Conservation (phyloP, 2,329 filamentous ascomycete species). For the Arthrobotrys conoides region DNA sequence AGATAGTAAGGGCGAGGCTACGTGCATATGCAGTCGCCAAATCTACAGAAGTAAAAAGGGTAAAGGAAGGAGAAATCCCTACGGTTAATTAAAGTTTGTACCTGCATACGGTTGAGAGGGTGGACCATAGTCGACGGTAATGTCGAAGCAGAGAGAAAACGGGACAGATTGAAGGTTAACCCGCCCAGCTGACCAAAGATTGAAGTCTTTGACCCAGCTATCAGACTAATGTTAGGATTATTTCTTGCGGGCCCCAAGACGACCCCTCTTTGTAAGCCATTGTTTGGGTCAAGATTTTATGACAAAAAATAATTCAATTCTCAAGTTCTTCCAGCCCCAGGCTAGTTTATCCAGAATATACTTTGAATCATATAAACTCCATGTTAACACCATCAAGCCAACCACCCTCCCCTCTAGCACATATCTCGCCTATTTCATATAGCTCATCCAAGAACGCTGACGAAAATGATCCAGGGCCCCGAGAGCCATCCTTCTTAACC, state of each 20-base stretch:
- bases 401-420: conserved; percentile 31
- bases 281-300: no score
- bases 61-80: not conserved
- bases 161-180: not conserved
- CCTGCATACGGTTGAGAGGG: not conserved
- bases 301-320: no score
- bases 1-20: not conserved
- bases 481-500: conserved; percentile 76
- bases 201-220: not conserved
- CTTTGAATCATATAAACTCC: conserved; percentile 39
- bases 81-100: conserved; percentile 4
- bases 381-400: conserved; percentile 44
- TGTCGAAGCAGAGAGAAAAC: not conserved
- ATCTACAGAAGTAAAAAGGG: not conserved
- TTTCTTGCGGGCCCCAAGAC: no score
- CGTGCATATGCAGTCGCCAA: not conserved
- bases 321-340: no score
- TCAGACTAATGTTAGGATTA: not conserved
- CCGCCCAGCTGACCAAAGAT: not conserved
- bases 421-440: conserved; percentile 66
- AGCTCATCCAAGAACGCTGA: conserved; percentile 85
- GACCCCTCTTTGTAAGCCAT: no score
- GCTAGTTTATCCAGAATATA: not conserved
- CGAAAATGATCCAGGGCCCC: conserved; percentile 87
- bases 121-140: not conserved